Conservation (phyloP, 192 early-diverging fungal genomes). For the Entomortierella lignicola region DNA sequence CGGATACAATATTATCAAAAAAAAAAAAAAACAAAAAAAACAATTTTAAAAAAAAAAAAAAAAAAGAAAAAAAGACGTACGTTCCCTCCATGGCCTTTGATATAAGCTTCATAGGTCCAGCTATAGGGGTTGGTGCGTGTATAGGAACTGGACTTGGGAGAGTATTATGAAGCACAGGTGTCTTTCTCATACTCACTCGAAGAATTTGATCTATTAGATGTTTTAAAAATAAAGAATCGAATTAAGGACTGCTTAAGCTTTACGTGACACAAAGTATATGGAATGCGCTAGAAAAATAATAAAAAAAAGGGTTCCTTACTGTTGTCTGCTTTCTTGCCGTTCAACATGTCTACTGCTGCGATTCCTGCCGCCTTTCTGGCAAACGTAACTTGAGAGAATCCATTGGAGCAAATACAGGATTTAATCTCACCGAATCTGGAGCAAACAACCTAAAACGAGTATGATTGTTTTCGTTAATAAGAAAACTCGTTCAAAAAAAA, state of each 20-base stretch:
- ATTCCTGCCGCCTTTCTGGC: conserved; percentile 34
- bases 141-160: not conserved
- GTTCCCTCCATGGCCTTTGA: conserved; percentile 35
- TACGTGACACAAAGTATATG: too few species aligned
- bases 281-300: not conserved
- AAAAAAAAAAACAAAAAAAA: too few species aligned
- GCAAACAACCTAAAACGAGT: conserved; percentile 26
- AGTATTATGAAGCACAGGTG: conserved; percentile 16
- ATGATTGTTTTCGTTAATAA: not conserved
- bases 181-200: conserved; percentile 27
- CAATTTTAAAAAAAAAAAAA: not conserved
- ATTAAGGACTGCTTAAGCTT: not conserved
- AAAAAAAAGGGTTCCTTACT: conserved; percentile 10
- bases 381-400: conserved; percentile 44
- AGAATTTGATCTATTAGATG: conserved; percentile 36
- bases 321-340: conserved; percentile 49
- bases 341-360: conserved; percentile 34
- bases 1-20: too few species aligned
- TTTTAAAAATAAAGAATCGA: not conserved
- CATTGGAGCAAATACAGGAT: conserved; percentile 39
- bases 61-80: conserved; percentile 13
- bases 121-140: conserved; percentile 32
- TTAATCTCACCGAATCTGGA: conserved; percentile 44
- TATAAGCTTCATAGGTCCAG: conserved; percentile 35
- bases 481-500: not conserved